Evolutionary conservation across 225 moss, liverwort and hornwort genomes (phyloP).

Genomic region (Bryoerythrophyllum caledonicum): DNA sequence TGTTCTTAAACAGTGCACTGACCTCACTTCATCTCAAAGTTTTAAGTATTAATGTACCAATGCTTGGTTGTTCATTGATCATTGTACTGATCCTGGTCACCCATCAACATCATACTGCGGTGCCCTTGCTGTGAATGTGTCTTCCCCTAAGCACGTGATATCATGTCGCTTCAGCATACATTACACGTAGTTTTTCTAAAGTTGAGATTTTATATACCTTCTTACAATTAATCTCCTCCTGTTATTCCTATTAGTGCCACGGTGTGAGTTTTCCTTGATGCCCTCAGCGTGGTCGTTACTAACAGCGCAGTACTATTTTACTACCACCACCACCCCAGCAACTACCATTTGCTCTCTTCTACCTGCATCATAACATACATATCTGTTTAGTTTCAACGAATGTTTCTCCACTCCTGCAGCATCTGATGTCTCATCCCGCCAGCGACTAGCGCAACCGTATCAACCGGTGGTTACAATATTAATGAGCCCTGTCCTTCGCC

Average conservation of each 20-base stretch:
- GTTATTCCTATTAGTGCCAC: slow-evolving; percentile 34
- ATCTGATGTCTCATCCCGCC: slow-evolving; percentile 4
- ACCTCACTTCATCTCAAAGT: background rate
- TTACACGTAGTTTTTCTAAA: too few species aligned
- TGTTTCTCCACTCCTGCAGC: background rate
- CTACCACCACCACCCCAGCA: background rate
- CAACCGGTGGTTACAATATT: slow-evolving; percentile 13
- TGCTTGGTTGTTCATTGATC: background rate
- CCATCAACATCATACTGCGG: background rate
- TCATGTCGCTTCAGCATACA: background rate
- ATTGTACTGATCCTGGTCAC: background rate
- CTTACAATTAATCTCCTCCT: background rate
- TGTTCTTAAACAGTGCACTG: background rate
- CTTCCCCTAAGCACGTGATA: background rate
- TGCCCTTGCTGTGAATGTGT: background rate
- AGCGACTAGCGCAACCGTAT: slow-evolving; percentile 10
- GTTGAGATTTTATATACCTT: background rate
- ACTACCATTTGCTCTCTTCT: slow-evolving; percentile 19
- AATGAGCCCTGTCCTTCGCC: background rate
- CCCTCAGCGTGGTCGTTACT: slow-evolving; percentile 23
- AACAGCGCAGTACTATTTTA: slow-evolving; percentile 25
- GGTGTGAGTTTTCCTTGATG: slow-evolving; percentile 23
- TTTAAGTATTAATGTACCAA: background rate
- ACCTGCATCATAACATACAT: background rate
- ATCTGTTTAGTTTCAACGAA: too few species aligned